Evolutionary conservation across 768 basidiomycete species (phyloP), one percentile per base, ranked within the genome.

Genomic region (Lactifluus subvellereus): DNA sequence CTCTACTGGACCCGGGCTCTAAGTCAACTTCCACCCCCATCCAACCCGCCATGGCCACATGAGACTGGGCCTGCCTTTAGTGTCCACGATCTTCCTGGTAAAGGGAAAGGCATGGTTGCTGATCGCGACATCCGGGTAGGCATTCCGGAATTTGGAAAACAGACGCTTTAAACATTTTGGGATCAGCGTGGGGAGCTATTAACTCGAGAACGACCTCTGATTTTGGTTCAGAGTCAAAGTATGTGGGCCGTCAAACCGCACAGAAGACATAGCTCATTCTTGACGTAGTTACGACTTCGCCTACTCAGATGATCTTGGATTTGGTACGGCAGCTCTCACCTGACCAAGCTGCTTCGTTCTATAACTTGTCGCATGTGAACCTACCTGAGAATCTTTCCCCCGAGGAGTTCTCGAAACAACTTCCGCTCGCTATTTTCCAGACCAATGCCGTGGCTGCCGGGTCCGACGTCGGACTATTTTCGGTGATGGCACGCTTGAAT

Each of bases 391-490:
- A 74, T 35, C 63, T 80, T 35, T 52, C 78, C 74, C 27, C 74
- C 62, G 65, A 71, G 67, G 52, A 74, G 76, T 65, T 72, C 69
- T 42, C 40, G 18, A 76, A 78, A 18, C 75, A 80, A 68, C 72
- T 84, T n/a, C 82, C 82, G 0, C 73, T 88, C 18, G 83, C 84
- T 0, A 87, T 85, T 60, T 84, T 87, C 70, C 79, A 85, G 70
- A 87, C 86, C 3, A 88, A 88, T 67, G 83, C 83, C 1, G 82
- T 87, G 7, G 73, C 79, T 3, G 80, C 84, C 4, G 84, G 82
- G 1, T 72, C 76, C 1, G 63, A 73, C 20, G 81, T 82, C 3
- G 86, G 85, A 0, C 75, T 89, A n/a, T 88, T 87, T 70, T 85
- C 85, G n/a, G 75, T 71, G 22, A 85, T 83, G 78, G 84, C 85